Percentiles rank a stretch among this genome's conserved stretches.
phyloP scores from a whole-genome alignment of 208 protist species.

The Leishmania tarentolae region DNA sequence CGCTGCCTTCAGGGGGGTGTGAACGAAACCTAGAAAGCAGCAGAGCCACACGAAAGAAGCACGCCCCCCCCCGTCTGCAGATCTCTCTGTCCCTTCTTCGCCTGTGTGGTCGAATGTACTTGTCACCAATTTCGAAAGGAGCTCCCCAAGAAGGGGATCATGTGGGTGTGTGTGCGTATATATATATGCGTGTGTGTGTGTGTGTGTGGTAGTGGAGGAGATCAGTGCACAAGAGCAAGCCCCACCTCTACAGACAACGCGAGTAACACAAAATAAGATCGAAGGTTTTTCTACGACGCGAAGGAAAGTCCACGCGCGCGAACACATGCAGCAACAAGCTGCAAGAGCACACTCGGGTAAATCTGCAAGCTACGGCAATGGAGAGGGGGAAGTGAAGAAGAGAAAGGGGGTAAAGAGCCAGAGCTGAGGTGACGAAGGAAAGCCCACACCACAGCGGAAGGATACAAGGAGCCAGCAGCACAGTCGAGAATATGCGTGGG shows the following conservation, averaged over 20 bases:
- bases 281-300: neutral
- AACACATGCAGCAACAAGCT: neutral
- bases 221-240: neutral
- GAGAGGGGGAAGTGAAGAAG: too few species aligned
- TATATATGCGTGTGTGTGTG: too few species aligned
- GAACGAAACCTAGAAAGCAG: neutral
- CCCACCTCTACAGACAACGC: neutral
- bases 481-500: neutral
- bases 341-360: neutral
- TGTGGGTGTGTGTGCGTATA: neutral
- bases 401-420: neutral
- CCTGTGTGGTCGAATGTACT: neutral
- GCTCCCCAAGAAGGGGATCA: neutral
- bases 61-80: neutral
- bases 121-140: neutral
- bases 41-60: neutral
- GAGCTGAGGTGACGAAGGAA: neutral
- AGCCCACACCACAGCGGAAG: neutral
- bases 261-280: neutral
- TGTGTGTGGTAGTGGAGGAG: neutral
- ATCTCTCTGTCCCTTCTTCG: neutral
- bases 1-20: too few species aligned
- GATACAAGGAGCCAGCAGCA: neutral
- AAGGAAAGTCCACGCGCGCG: neutral
- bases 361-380: neutral